These are phyloP conservation scores for Colletotrichum tanaceti DNA, from an alignment of 2,329 filamentous ascomycete genomes.

Conservation along the genomic window DNA sequence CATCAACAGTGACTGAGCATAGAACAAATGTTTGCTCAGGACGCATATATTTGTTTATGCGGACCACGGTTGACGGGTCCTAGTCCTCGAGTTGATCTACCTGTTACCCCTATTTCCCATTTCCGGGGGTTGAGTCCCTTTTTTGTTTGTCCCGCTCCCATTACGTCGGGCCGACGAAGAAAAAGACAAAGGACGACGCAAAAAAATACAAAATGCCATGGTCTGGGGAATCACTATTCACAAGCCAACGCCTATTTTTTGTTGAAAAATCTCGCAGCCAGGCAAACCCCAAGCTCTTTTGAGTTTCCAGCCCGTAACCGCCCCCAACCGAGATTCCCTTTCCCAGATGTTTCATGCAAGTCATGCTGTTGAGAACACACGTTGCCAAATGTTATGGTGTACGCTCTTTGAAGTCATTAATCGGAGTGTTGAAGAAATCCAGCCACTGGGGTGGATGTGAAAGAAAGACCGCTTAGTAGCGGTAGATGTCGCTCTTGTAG, in stretches of 20 bases:
- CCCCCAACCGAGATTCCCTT: slow-evolving; percentile 42
- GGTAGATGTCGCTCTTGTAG: slow-evolving; percentile 89
- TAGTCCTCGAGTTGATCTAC: slow-evolving; percentile 33
- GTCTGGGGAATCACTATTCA: slow-evolving; percentile 48
- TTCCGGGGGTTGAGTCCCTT: slow-evolving; percentile 39
- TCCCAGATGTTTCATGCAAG: slow-evolving; percentile 54
- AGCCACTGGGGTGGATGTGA: slow-evolving; percentile 44
- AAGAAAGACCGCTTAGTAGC: slow-evolving; percentile 57
- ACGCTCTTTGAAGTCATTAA: slow-evolving; percentile 42
- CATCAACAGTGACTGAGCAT: too few species aligned
- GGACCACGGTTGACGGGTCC: slow-evolving; percentile 60
- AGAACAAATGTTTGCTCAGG: slow-evolving; percentile 1
- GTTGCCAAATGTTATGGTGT: slow-evolving; percentile 43
- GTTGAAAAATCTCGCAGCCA: slow-evolving; percentile 50
- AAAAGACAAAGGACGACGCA: slow-evolving; percentile 6
- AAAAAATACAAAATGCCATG: slow-evolving; percentile 46
- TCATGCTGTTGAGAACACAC: slow-evolving; percentile 59
- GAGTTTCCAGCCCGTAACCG: slow-evolving; percentile 45
- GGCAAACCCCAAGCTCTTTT: slow-evolving; percentile 45
- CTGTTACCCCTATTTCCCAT: slow-evolving; percentile 27
- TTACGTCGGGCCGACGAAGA: slow-evolving; percentile 38
- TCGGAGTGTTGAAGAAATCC: slow-evolving; percentile 40
- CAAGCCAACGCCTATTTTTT: slow-evolving; percentile 53
- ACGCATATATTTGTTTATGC: slow-evolving; percentile 37
- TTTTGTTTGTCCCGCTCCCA: slow-evolving; percentile 29